These are phyloP conservation scores for Pezicula carpinea DNA, from an alignment of 2,329 filamentous ascomycete species.

Conservation along the genomic window DNA sequence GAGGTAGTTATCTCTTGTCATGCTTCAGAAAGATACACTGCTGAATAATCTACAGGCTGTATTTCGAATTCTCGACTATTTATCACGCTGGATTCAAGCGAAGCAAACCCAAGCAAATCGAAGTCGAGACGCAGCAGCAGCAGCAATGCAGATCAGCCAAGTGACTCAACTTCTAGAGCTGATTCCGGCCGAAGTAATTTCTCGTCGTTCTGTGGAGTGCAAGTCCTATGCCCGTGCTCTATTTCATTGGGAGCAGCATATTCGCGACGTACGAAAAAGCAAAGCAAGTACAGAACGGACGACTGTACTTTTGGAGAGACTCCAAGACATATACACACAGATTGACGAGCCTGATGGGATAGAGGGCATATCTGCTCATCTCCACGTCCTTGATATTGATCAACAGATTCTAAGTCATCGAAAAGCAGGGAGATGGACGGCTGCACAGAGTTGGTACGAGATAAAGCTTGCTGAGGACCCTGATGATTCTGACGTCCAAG, in stretches of 20 bases:
- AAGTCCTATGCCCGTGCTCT: slow-evolving; percentile 87
- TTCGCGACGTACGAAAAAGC: slow-evolving; percentile 43
- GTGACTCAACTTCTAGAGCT: slow-evolving; percentile 70
- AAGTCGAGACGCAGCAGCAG: slow-evolving; percentile 34
- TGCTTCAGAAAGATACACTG: slow-evolving; percentile 1
- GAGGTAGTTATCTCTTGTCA: slow-evolving; percentile 52
- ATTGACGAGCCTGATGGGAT: slow-evolving; percentile 98
- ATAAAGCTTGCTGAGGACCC: slow-evolving; percentile 79
- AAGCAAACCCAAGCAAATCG: slow-evolving; percentile 33
- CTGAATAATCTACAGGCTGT: slow-evolving; percentile 59
- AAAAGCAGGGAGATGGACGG: slow-evolving; percentile 89
- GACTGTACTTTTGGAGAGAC: slow-evolving; percentile 66
- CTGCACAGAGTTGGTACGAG: slow-evolving; percentile 97
- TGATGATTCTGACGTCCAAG: slow-evolving; percentile 69
- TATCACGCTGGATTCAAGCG: slow-evolving; percentile 82
- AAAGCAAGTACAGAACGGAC: slow-evolving; percentile 38
- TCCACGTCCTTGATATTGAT: slow-evolving; percentile 83
- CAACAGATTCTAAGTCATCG: slow-evolving; percentile 91
- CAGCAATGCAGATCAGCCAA: slow-evolving; percentile 42
- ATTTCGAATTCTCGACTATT: slow-evolving; percentile 87
- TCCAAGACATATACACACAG: slow-evolving; percentile 93
- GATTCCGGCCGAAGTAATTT: slow-evolving; percentile 69
- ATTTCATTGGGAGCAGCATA: slow-evolving; percentile 93
- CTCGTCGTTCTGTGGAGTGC: slow-evolving; percentile 85
- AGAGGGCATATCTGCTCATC: slow-evolving; percentile 85